A percentile compares a stretch with the other conserved stretches of the same genome.
Evolutionary conservation across 2,329 filamentous ascomycete genomes (phyloP).

Genomic region (Xylariomycetidae sp.): DNA sequence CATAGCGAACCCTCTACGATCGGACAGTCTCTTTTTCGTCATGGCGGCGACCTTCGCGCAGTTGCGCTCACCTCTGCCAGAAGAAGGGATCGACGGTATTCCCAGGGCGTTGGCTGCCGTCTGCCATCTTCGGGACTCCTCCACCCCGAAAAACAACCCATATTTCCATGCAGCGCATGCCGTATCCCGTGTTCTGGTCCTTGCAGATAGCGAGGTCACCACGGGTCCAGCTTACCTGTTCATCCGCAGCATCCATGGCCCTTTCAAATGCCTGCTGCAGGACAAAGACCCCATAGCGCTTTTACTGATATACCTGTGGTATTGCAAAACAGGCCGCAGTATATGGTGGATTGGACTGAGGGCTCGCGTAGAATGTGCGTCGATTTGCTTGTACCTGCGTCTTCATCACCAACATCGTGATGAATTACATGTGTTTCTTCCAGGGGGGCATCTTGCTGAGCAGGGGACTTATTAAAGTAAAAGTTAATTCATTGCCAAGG

Average conservation of each 20-base stretch:
- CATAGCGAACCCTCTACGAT: conserved; percentile 28
- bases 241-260: conserved; percentile 26
- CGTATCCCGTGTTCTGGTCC: conserved; percentile 24
- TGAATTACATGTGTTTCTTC: conserved; percentile 27
- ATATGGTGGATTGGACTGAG: conserved; percentile 41
- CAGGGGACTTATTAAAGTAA: too few species aligned
- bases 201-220: conserved; percentile 25
- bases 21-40: conserved; percentile 30
- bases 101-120: conserved; percentile 16
- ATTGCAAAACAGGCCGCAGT: conserved; percentile 31
- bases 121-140: conserved; percentile 23
- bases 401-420: conserved; percentile 22
- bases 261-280: conserved; percentile 28
- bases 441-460: conserved; percentile 12
- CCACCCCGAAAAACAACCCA: conserved; percentile 29
- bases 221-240: conserved; percentile 31
- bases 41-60: conserved; percentile 31
- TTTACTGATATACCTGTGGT: conserved; percentile 38
- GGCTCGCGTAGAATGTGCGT: conserved; percentile 35
- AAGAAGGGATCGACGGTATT: conserved; percentile 20
- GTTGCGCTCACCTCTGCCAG: conserved; percentile 30
- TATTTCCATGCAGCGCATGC: conserved; percentile 36
- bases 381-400: conserved; percentile 35
- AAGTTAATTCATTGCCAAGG: too few species aligned
- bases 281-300: conserved; percentile 33